Base-by-base conservation (phyloP, 2,329 filamentous ascomycete species). In the Aureobasidium melanogenum region DNA sequence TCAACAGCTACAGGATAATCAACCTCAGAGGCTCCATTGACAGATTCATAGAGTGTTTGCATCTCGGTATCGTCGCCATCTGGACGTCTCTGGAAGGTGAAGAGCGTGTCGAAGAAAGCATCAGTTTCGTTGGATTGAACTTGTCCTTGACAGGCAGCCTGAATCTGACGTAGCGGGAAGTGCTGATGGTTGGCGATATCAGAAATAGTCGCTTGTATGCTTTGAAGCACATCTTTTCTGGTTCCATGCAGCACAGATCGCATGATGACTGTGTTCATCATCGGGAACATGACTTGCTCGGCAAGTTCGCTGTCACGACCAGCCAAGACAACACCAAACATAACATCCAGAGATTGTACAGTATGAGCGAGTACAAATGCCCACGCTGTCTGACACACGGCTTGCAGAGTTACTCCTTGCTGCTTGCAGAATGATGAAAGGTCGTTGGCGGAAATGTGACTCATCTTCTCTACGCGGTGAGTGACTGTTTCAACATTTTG, bases 231-330 rank as follows among this genome's bases (percentile, higher is more conserved):
- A 0, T 85, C 80, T 0, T 72, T 65, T 0, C 82, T 75, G 0
- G 80, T 84, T 1, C 89, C 89, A 67, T 94, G 88, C 2, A 96
- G 71, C 2, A 92, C 79, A 1, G 82, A 82, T 12, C 91, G 82
- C 8, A 96, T 79, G 0, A 88, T 83, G 0, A 96, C 85, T 0
- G 92, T 96, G 69, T 96, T 97, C 89, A 97, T 96, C 0, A 88
- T 90, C 0, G 92, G 93, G 68, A 96, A 97, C 69, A 92, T 79
- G 14, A 93, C 73, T 28, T 82, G 73, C 46, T 88, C 82, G 0
- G 84, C 82, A 17, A 83, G 81, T 48, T 88, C 86, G 10, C 84
- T 85, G 61, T 94, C 89, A n/a, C 93, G 83, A 17, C 93, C 92
- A 0, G 91, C 91, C 14, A 96, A 78, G 1, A 97, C 87, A 0